Evolutionary conservation across 148 eudicot genomes (phyloP).

Genomic region (Simmondsia chinensis): DNA sequence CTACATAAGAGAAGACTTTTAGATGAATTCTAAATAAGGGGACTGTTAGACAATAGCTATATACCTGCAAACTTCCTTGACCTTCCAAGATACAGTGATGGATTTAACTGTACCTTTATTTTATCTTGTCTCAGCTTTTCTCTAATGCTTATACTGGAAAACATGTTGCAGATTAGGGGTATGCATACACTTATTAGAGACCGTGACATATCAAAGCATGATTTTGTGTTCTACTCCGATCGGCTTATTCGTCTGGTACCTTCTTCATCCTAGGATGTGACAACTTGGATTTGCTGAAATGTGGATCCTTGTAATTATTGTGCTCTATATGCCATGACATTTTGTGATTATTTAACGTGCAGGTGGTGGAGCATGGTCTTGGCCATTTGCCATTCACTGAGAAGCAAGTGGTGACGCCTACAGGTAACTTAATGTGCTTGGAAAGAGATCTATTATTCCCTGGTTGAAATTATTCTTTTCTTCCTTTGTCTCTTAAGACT

Average conservation of each 20-base stretch:
- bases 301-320: not conserved
- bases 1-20: no score
- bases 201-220: constrained; percentile 83
- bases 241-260: constrained; percentile 94
- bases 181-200: constrained; percentile 98
- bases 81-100: no score
- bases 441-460: no score
- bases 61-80: no score
- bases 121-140: no score
- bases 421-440: constrained; percentile 36
- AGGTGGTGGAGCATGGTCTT: constrained; percentile 99
- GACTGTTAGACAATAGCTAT: no score
- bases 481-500: no score
- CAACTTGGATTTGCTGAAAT: constrained; percentile 1
- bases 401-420: constrained; percentile 85
- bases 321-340: not conserved
- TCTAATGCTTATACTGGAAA: constrained; percentile 6
- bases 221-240: constrained; percentile 92
- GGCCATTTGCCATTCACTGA: constrained; percentile 95
- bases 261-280: not conserved
- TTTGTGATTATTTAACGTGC: constrained; percentile 14
- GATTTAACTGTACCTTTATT: no score
- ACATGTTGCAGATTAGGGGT: constrained; percentile 76
- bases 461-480: no score
- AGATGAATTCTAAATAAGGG: no score